Evolutionary conservation across 768 basidiomycete species (phyloP).

Genomic region (Cantharellus cinnabarinus): DNA sequence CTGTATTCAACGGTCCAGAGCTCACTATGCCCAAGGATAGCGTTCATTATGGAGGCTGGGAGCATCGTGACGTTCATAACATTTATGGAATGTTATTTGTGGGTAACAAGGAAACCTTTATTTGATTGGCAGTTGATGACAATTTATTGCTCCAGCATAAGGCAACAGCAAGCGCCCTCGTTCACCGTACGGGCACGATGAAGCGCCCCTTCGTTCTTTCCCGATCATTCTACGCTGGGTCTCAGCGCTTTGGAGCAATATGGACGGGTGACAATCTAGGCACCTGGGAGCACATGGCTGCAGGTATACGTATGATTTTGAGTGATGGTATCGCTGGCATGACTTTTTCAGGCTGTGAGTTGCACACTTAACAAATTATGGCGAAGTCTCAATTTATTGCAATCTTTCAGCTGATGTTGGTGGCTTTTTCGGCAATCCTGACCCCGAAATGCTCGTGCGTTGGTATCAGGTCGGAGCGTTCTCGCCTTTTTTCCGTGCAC

Average conservation of each 20-base stretch:
- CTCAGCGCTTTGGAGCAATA: slow-evolving; percentile 89
- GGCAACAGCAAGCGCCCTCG: slow-evolving; percentile 60
- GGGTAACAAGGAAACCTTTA: slow-evolving; percentile 8
- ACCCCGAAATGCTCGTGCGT: slow-evolving; percentile 80
- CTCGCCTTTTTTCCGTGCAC: slow-evolving; percentile 94
- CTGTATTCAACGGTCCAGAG: slow-evolving; percentile 97
- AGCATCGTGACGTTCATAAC: slow-evolving; percentile 93
- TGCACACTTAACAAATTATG: not conserved
- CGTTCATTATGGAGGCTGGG: slow-evolving; percentile 87
- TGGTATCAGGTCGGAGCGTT: slow-evolving; percentile 97
- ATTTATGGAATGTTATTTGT: slow-evolving; percentile 83
- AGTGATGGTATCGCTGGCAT: slow-evolving; percentile 77
- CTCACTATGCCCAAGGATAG: slow-evolving; percentile 63
- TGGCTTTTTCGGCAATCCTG: slow-evolving; percentile 96
- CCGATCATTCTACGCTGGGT: slow-evolving; percentile 85
- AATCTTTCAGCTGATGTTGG: slow-evolving; percentile 70
- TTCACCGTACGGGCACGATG: slow-evolving; percentile 48
- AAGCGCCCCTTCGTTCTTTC: slow-evolving; percentile 90
- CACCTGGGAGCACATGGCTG: slow-evolving; percentile 94
- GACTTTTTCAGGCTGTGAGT: slow-evolving; percentile 77
- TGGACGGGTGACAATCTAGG: slow-evolving; percentile 99
- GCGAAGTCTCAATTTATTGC: slow-evolving; percentile 3
- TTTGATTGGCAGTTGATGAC: not conserved
- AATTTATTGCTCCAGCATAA: slow-evolving; percentile 36
- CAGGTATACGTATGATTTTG: slow-evolving; percentile 84